phyloP scores from a whole-genome alignment of 2,329 filamentous ascomycete species.

The Penicillium janthinellum region DNA sequence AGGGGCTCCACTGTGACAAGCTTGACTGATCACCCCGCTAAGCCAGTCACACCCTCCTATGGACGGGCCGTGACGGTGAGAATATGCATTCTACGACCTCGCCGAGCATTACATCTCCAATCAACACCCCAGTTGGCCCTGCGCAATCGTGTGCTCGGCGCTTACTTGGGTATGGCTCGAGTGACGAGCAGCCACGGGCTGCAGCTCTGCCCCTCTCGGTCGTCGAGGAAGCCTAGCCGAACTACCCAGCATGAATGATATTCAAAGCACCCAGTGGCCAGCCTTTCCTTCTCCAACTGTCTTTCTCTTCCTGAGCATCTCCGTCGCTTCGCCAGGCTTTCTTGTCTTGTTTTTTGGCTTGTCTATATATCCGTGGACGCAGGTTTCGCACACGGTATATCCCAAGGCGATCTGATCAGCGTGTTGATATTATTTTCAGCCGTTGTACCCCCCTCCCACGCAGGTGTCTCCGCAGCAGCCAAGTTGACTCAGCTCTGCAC shows the following conservation, averaged over 20 bases:
- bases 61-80: slow-evolving; percentile 12
- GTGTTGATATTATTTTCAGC: slow-evolving; percentile 17
- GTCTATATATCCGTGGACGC: slow-evolving; percentile 31
- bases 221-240: slow-evolving; percentile 3
- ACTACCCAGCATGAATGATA: slow-evolving; percentile 32
- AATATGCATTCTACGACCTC: slow-evolving; percentile 19
- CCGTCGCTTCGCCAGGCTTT: slow-evolving; percentile 25
- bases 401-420: slow-evolving; percentile 18
- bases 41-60: slow-evolving; percentile 29
- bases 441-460: slow-evolving; percentile 20
- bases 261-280: slow-evolving; percentile 28
- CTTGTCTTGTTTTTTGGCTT: background rate
- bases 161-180: slow-evolving; percentile 30
- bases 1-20: slow-evolving; percentile 37
- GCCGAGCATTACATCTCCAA: slow-evolving; percentile 16
- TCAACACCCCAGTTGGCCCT: slow-evolving; percentile 14
- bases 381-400: slow-evolving; percentile 33
- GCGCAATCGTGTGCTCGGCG: slow-evolving; percentile 27
- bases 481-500: slow-evolving; percentile 14
- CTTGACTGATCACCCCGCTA: slow-evolving; percentile 26
- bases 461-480: slow-evolving; percentile 13
- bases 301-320: slow-evolving; percentile 24
- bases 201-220: slow-evolving; percentile 27
- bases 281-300: slow-evolving; percentile 20
- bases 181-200: slow-evolving; percentile 26